A percentile compares a stretch with the other conserved stretches of the same genome.
Evolutionary conservation across 305 asterid species (phyloP).

Genomic region (Salvia sclarea): DNA sequence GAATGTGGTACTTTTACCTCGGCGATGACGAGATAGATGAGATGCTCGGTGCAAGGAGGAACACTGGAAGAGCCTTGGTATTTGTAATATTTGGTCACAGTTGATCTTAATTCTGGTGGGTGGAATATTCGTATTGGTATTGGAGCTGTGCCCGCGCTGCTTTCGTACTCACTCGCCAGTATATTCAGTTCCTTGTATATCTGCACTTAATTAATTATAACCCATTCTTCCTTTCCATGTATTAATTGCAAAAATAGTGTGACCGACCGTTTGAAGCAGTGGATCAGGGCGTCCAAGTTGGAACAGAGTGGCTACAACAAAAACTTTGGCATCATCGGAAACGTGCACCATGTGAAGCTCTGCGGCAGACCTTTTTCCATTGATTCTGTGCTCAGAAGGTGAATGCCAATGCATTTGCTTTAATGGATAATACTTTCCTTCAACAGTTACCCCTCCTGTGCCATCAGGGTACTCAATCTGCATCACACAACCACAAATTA

Average conservation of each 20-base stretch:
- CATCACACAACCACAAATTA: slow-evolving; percentile 9
- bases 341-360: slow-evolving; percentile 79
- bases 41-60: slow-evolving; percentile 67
- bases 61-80: slow-evolving; percentile 60
- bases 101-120: slow-evolving; percentile 42
- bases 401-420: slow-evolving; percentile 93
- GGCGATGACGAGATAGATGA: slow-evolving; percentile 48
- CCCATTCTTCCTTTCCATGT: too few species aligned
- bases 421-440: slow-evolving; percentile 52
- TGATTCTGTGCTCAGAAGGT: slow-evolving; percentile 76
- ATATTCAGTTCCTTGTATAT: slow-evolving; percentile 28
- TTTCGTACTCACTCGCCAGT: slow-evolving; percentile 37
- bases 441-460: slow-evolving; percentile 51
- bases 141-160: slow-evolving; percentile 30
- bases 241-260: too few species aligned
- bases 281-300: slow-evolving; percentile 61
- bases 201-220: slow-evolving; percentile 3
- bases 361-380: slow-evolving; percentile 69
- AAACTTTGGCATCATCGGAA: slow-evolving; percentile 48
- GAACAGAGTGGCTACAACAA: slow-evolving; percentile 51
- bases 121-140: slow-evolving; percentile 40
- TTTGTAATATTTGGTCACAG: slow-evolving; percentile 49
- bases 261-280: slow-evolving; percentile 46
- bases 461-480: slow-evolving; percentile 71
- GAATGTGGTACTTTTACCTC: slow-evolving; percentile 39